These are phyloP conservation scores for Exobasidium rhododendri DNA, from an alignment of 1,284 basidiomycete species.

Conservation along the genomic window DNA sequence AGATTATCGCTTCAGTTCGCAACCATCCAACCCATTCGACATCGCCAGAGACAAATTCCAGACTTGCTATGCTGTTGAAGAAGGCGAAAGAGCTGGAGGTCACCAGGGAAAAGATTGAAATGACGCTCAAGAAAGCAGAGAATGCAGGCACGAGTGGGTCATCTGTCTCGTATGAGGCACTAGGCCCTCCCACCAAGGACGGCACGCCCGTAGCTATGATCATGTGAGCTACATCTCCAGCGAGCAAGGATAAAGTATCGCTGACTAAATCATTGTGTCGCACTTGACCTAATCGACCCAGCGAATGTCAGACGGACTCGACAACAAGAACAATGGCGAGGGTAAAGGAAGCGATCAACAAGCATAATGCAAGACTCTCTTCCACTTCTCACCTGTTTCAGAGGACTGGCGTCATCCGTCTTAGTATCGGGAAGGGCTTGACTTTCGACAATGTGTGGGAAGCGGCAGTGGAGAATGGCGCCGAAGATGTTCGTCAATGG, in stretches of 20 bases:
- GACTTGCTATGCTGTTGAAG: slow-evolving; percentile 13
- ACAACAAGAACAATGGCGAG: slow-evolving; percentile 17
- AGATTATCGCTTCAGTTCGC: slow-evolving; percentile 20
- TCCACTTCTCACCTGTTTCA: slow-evolving; percentile 22
- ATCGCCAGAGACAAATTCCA: slow-evolving; percentile 14
- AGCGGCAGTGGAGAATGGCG: slow-evolving; percentile 15
- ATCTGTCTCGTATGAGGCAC: slow-evolving; percentile 20
- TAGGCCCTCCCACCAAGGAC: slow-evolving; percentile 9
- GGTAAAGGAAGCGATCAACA: slow-evolving; percentile 24
- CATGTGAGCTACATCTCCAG: slow-evolving; percentile 11
- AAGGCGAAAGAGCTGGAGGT: slow-evolving; percentile 22
- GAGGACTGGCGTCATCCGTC: slow-evolving; percentile 15
- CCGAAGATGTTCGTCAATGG: slow-evolving; percentile 24
- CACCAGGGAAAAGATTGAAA: slow-evolving; percentile 23
- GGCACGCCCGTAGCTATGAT: slow-evolving; percentile 19
- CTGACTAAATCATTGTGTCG: background rate
- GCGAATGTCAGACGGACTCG: slow-evolving; percentile 21
- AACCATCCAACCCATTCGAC: slow-evolving; percentile 12
- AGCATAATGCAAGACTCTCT: slow-evolving; percentile 15
- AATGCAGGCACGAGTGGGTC: background rate
- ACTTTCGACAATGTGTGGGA: slow-evolving; percentile 19
- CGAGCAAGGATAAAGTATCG: slow-evolving; percentile 5
- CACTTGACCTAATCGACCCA: background rate
- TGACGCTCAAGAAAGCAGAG: slow-evolving; percentile 22
- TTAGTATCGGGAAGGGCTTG: slow-evolving; percentile 13